Conservation (phyloP, 2,329 filamentous ascomycete species). For the Calonectria leucothoes region DNA sequence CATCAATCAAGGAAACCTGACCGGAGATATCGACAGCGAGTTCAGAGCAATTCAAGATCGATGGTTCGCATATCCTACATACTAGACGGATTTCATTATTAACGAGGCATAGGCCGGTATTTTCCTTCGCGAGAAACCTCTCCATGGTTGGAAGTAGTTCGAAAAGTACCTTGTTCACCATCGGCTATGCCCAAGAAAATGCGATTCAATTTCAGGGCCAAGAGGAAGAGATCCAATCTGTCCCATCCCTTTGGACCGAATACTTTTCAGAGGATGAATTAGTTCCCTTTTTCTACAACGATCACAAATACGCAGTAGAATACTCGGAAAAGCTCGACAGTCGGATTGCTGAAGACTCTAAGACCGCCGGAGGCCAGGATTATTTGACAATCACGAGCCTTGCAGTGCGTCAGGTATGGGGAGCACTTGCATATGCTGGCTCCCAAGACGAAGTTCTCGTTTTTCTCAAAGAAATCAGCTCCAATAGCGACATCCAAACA, state of each 20-base stretch:
- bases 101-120: conserved; percentile 67
- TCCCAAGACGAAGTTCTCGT: conserved; percentile 77
- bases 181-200: conserved; percentile 81
- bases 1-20: conserved; percentile 68
- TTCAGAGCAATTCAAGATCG: conserved; percentile 61
- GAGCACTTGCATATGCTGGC: conserved; percentile 78
- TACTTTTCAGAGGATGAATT: conserved; percentile 73
- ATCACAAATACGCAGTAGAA: conserved; percentile 71
- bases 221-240: conserved; percentile 65
- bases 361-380: conserved; percentile 75
- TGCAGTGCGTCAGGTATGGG: conserved; percentile 83
- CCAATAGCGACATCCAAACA: conserved; percentile 87
- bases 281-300: conserved; percentile 79
- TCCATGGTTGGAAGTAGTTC: conserved; percentile 52
- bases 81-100: background rate
- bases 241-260: conserved; percentile 82
- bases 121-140: conserved; percentile 78
- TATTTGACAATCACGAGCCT: conserved; percentile 83
- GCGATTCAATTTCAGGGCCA: conserved; percentile 81
- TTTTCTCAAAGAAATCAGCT: conserved; percentile 91
- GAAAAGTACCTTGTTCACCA: conserved; percentile 73
- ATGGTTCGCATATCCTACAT: conserved; percentile 49
- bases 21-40: conserved; percentile 71
- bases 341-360: conserved; percentile 74
- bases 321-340: conserved; percentile 74